Evolutionary conservation across 2,329 filamentous ascomycete species (phyloP).

Genomic region (Aspergillus arachidicola): DNA sequence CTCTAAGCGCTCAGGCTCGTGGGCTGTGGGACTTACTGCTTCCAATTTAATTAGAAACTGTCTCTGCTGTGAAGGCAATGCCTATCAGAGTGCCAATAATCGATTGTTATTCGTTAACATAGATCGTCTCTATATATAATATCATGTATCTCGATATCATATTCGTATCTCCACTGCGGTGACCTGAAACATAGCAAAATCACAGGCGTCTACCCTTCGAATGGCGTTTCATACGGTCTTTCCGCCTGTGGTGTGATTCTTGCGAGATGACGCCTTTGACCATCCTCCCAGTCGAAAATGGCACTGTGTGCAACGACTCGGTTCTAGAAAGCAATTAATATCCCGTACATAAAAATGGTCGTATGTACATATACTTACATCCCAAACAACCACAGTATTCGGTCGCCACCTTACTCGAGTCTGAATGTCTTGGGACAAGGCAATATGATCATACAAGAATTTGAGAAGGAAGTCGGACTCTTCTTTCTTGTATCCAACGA

Average conservation of each 20-base stretch:
- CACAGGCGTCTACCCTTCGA: conserved; percentile 31
- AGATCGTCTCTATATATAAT: neutral
- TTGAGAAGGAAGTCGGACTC: conserved; percentile 78
- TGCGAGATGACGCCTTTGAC: conserved; percentile 76
- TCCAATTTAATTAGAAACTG: too few relatives aligned
- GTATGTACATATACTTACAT: conserved; percentile 48
- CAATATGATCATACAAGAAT: conserved; percentile 76
- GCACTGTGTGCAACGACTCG: conserved; percentile 78
- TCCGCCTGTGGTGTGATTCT: conserved; percentile 84
- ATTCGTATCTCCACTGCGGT: neutral
- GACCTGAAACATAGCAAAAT: neutral
- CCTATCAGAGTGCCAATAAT: neutral
- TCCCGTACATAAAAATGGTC: neutral
- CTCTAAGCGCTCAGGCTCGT: neutral
- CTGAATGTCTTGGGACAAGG: conserved; percentile 72
- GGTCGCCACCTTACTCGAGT: conserved; percentile 75
- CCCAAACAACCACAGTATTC: conserved; percentile 84
- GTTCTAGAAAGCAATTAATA: conserved; percentile 51
- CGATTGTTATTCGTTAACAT: neutral
- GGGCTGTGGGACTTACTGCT: neutral
- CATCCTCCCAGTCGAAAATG: conserved; percentile 78
- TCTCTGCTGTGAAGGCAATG: neutral
- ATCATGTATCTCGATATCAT: neutral
- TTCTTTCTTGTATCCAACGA: conserved; percentile 83
- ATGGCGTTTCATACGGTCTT: conserved; percentile 71